A percentile compares a stretch with the other conserved stretches of the same genome.
Evolutionary conservation across 495 filamentous ascomycete genomes (phyloP).

Genomic region (Penicillium atrosanguineum): DNA sequence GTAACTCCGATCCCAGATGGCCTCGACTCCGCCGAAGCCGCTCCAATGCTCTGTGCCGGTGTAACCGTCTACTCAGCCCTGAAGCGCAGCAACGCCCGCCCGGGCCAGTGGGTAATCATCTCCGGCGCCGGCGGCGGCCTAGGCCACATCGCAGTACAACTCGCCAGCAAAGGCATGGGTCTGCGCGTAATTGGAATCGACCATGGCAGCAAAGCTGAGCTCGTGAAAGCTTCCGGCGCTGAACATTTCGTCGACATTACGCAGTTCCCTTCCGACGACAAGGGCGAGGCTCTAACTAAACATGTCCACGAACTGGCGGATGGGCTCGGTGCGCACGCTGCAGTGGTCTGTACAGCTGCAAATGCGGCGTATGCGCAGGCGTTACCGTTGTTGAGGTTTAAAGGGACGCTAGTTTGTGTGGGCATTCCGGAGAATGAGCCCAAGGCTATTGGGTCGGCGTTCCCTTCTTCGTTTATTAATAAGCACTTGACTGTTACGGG

Average conservation of each 20-base stretch:
- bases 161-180: constrained; percentile 61
- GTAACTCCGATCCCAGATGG: constrained; percentile 68
- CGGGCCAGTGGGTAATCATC: constrained; percentile 65
- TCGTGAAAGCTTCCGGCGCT: constrained; percentile 60
- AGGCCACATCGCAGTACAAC: constrained; percentile 64
- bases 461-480: constrained; percentile 48
- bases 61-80: constrained; percentile 58
- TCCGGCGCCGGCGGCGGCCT: constrained; percentile 67
- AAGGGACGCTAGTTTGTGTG: constrained; percentile 63
- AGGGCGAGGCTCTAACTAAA: constrained; percentile 44
- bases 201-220: constrained; percentile 56
- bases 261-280: constrained; percentile 50
- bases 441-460: constrained; percentile 55
- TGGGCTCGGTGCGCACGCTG: constrained; percentile 63
- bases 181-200: constrained; percentile 70
- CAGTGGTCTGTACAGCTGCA: constrained; percentile 61
- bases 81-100: constrained; percentile 54
- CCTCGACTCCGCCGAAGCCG: constrained; percentile 55
- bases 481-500: constrained; percentile 58
- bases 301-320: constrained; percentile 57
- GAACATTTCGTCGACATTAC: constrained; percentile 68
- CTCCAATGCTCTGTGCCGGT: constrained; percentile 64
- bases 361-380: constrained; percentile 65
- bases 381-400: constrained; percentile 58
- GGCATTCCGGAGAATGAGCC: constrained; percentile 64